A percentile compares a stretch with the other conserved stretches of the same genome.
Conservation (phyloP, 805 yeast genomes). For the Soucietia sequanensis region DNA sequence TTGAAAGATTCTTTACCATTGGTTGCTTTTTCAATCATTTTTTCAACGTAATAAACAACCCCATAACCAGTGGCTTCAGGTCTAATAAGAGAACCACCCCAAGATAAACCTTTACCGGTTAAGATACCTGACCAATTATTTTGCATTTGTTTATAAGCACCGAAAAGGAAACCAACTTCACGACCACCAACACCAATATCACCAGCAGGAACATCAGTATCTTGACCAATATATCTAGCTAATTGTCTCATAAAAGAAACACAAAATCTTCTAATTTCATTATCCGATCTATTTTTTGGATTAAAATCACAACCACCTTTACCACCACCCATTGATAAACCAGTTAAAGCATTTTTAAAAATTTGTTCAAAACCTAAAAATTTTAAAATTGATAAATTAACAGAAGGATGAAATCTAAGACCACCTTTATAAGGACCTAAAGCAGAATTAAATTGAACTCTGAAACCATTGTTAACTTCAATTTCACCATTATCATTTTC, state of each 20-base stretch:
- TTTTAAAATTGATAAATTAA: constrained; percentile 90
- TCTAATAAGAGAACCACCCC: constrained; percentile 99
- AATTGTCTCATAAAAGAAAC: constrained; percentile 93
- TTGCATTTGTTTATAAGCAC: constrained; percentile 90
- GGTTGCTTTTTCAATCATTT: constrained; percentile 94
- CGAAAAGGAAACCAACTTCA: constrained; percentile 91
- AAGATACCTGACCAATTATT: constrained; percentile 96
- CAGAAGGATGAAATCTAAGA: constrained; percentile 95
- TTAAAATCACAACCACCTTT: constrained; percentile 99
- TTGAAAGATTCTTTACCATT: constrained; percentile 84
- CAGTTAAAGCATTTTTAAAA: constrained; percentile 97
- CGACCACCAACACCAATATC: constrained; percentile 98
- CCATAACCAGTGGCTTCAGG: constrained; percentile 99
- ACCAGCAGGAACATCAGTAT: constrained; percentile 99
- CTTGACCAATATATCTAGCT: constrained; percentile 93
- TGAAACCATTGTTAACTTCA: constrained; percentile 95
- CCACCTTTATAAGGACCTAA: constrained; percentile 99
- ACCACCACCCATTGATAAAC: constrained; percentile 98
- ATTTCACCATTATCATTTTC: constrained; percentile 90
- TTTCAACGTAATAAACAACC: constrained; percentile 92
- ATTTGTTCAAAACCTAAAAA: constrained; percentile 98
- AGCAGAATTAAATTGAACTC: constrained; percentile 98
- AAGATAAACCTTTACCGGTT: constrained; percentile 95
- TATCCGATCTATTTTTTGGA: constrained; percentile 91
- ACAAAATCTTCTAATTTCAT: constrained; percentile 96